phyloP scores from a whole-genome alignment of 257 asterid species.

The Pogostemon cablin region DNA sequence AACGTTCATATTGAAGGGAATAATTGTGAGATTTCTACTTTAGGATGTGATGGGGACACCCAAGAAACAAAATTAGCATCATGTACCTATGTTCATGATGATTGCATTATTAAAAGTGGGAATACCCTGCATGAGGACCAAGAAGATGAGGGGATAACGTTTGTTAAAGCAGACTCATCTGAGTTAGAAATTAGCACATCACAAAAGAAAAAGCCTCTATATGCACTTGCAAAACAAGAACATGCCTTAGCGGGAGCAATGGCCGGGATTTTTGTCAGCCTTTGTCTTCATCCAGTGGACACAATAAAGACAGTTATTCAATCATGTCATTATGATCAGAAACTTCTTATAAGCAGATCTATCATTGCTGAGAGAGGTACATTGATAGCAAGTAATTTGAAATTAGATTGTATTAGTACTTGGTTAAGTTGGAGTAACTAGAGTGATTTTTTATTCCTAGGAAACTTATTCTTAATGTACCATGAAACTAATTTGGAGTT shows the following conservation, averaged over 20 bases:
- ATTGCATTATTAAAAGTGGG: constrained; percentile 28
- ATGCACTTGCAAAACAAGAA: constrained; percentile 64
- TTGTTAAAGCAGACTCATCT: constrained; percentile 32
- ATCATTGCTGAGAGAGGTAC: constrained; percentile 89
- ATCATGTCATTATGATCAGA: constrained; percentile 67
- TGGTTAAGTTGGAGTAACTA: constrained; percentile 13
- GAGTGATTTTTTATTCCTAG: constrained; percentile 10
- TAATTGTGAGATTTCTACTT: constrained; percentile 31
- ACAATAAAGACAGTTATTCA: constrained; percentile 92
- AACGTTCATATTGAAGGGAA: constrained; percentile 34
- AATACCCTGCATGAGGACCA: constrained; percentile 31
- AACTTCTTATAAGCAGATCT: constrained; percentile 65
- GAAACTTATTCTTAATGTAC: constrained; percentile 26
- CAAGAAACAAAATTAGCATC: constrained; percentile 34
- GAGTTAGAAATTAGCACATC: constrained; percentile 37
- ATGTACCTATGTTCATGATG: constrained; percentile 32
- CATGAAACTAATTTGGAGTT: constrained; percentile 30
- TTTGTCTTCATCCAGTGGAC: constrained; percentile 89
- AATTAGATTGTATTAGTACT: constrained; percentile 24
- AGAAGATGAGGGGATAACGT: constrained; percentile 28
- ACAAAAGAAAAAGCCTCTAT: constrained; percentile 43
- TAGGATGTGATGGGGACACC: constrained; percentile 33
- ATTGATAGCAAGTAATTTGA: constrained; percentile 18
- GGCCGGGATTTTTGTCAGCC: constrained; percentile 93
- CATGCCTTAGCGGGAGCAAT: constrained; percentile 99